Evolutionary conservation across 1,139 yeast species (phyloP).

Genomic region (Kodamaea alishanica): DNA sequence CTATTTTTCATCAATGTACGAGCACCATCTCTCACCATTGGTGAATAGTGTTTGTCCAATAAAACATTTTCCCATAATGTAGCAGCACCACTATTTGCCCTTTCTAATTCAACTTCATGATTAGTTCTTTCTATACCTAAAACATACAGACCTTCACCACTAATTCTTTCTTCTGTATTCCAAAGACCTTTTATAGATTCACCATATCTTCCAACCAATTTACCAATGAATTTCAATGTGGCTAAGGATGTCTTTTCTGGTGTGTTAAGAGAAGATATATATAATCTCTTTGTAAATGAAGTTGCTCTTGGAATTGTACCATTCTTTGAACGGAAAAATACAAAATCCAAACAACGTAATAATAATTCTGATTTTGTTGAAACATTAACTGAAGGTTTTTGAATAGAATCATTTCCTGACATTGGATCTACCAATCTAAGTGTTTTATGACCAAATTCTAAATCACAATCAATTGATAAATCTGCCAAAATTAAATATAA

Average conservation of each 20-base stretch:
- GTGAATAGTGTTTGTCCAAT: slow-evolving; percentile 77
- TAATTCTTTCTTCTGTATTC: slow-evolving; percentile 81
- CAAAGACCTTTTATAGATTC: slow-evolving; percentile 71
- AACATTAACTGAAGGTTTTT: slow-evolving; percentile 73
- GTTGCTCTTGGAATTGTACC: slow-evolving; percentile 72
- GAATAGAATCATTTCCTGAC: slow-evolving; percentile 29
- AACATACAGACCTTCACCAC: slow-evolving; percentile 62
- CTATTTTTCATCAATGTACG: slow-evolving; percentile 44
- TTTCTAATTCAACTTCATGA: slow-evolving; percentile 55
- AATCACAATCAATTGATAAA: slow-evolving; percentile 72
- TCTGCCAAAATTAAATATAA: slow-evolving; percentile 64
- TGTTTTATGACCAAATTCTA: slow-evolving; percentile 81
- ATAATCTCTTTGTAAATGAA: slow-evolving; percentile 79
- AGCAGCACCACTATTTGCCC: slow-evolving; percentile 83
- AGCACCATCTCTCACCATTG: slow-evolving; percentile 58
- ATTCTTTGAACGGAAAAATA: slow-evolving; percentile 74
- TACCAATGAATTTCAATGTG: slow-evolving; percentile 69
- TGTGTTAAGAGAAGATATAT: slow-evolving; percentile 61
- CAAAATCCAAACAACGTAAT: slow-evolving; percentile 70
- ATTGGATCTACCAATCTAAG: slow-evolving; percentile 77
- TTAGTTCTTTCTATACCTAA: slow-evolving; percentile 60
- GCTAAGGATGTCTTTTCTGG: slow-evolving; percentile 91
- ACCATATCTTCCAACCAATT: slow-evolving; percentile 62
- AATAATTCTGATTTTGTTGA: slow-evolving; percentile 86
- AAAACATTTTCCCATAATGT: slow-evolving; percentile 84